Evolutionary conservation across 208 protist genomes (phyloP).

Genomic region (Leishmania turanica): DNA sequence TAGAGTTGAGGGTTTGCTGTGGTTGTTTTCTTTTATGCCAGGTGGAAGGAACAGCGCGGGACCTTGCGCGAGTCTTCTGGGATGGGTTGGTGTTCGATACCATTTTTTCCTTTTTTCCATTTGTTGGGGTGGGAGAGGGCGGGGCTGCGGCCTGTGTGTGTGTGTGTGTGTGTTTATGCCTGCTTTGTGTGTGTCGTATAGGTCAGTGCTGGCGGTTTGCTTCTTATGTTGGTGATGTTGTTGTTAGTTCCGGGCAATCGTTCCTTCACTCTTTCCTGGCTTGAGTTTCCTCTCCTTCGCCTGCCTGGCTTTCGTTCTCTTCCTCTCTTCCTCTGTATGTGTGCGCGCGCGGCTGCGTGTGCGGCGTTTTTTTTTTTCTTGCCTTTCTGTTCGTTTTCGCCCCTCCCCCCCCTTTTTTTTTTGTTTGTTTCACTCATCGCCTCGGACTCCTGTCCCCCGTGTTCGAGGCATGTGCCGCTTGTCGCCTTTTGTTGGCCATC

Average conservation of each 20-base stretch:
- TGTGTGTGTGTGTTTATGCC: not conserved
- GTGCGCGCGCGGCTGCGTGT: not conserved
- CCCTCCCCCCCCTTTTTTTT: not conserved
- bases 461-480: no score
- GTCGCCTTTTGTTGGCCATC: no score
- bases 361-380: not conserved
- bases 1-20: not conserved
- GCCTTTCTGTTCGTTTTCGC: not conserved
- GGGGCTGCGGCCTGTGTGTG: no score
- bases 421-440: no score
- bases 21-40: not conserved
- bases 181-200: not conserved
- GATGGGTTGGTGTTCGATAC: no score
- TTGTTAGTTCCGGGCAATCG: not conserved
- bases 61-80: not conserved
- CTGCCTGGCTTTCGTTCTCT: not conserved
- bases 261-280: not conserved
- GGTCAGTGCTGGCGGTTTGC: not conserved
- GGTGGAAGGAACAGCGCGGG: not conserved
- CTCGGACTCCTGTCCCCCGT: no score
- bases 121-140: no score
- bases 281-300: not conserved
- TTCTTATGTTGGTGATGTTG: no score
- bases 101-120: constrained; percentile 1
- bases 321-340: not conserved